Evolutionary conservation across 2,329 filamentous ascomycete genomes (phyloP).

Genomic region (Xylariaceae sp.): DNA sequence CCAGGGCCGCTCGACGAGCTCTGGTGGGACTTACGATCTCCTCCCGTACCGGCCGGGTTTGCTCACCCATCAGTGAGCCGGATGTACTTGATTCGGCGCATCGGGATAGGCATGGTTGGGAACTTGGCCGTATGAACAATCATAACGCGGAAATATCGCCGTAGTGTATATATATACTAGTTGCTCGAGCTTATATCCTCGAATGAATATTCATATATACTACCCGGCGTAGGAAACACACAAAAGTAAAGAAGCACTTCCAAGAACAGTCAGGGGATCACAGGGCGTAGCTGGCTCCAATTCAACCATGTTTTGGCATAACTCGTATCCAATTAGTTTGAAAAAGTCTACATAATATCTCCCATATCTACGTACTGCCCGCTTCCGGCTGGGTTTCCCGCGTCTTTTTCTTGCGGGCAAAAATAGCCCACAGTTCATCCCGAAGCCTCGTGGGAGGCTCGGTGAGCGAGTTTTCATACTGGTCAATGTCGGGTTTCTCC

Average conservation of each 20-base stretch:
- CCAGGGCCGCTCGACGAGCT: conserved; percentile 48
- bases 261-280: no score
- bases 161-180: no score
- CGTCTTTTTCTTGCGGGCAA: conserved; percentile 31
- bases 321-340: not conserved
- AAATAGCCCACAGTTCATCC: conserved; percentile 39
- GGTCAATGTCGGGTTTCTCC: conserved; percentile 55
- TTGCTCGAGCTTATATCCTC: no score
- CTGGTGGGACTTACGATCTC: conserved; percentile 42
- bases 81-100: not conserved
- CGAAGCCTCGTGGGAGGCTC: conserved; percentile 42
- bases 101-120: no score
- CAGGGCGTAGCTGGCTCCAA: not conserved
- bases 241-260: no score
- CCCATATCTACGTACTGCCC: conserved; percentile 7
- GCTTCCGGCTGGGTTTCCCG: conserved; percentile 25
- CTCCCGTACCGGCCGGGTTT: conserved; percentile 52
- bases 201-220: no score
- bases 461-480: conserved; percentile 43
- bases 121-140: no score
- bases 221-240: no score
- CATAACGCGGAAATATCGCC: no score
- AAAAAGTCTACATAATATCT: not conserved
- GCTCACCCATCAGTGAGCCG: conserved; percentile 36
- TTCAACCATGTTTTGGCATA: not conserved